Percentiles rank a stretch among this genome's conserved stretches.
Evolutionary conservation across 129 eudicot species (phyloP).

Genomic region (Flaveria linearis): DNA sequence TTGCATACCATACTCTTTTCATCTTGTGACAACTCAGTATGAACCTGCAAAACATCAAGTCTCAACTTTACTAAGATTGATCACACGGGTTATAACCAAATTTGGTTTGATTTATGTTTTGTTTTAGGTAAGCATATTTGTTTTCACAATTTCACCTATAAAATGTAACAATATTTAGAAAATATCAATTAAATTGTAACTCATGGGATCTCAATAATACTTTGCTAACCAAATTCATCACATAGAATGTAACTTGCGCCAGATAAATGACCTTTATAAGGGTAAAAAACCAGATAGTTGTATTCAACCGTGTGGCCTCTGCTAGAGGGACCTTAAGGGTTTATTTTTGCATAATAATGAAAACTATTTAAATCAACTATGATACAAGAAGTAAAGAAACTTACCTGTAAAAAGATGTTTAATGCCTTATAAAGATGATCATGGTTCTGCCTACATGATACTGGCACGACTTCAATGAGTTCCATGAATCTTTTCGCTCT

Average conservation of each 20-base stretch:
- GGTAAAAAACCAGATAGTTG: no score
- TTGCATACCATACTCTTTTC: constrained; percentile 75
- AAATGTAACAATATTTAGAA: no score
- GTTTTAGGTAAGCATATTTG: no score
- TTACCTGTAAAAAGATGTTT: constrained; percentile 61
- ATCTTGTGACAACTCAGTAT: constrained; percentile 67
- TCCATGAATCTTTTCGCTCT: constrained; percentile 53
- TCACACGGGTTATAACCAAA: neutral
- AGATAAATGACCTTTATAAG: no score
- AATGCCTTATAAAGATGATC: constrained; percentile 82
- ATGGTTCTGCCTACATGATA: constrained; percentile 64
- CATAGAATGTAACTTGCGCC: no score
- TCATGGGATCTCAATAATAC: no score
- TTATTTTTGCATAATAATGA: neutral
- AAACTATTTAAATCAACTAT: constrained; percentile 1
- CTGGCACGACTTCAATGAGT: constrained; percentile 71
- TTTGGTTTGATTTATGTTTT: neutral
- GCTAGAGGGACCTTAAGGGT: no score
- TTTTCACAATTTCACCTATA: no score
- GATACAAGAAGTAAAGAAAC: constrained; percentile 12
- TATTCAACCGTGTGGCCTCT: no score
- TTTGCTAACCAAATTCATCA: no score
- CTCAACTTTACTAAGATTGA: neutral
- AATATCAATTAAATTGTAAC: no score
- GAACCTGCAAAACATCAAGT: constrained; percentile 41